Base-by-base conservation (phyloP, 2,329 filamentous ascomycete genomes). In the Colletotrichum brevisporum region DNA sequence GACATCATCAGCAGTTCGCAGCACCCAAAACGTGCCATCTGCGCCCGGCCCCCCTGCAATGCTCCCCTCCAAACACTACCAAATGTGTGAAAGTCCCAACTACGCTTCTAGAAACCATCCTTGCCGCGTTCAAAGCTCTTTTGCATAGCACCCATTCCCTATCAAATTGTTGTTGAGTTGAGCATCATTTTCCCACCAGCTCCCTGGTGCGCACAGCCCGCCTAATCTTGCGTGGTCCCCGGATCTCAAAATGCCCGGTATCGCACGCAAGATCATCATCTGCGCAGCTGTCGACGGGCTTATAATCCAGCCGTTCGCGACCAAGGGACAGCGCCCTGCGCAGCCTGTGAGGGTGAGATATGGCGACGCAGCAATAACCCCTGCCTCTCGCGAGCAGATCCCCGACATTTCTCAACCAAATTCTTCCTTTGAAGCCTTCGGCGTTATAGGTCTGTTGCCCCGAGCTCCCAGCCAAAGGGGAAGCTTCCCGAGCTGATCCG, bases 251-350 rank as follows among this genome's bases (percentile, higher is more conserved):
- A 96, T 97, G 94, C 91, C 94, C 64, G 87, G 88, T 73, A 83
- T 97, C 70, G 90, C 92, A 68, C 92, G 93, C 78, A 97, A 96
- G 81, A 83, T 97, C 63, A 78, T 94, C 72, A 89, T 97, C 73
- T 91, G 91, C 80, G 94, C 94, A 63, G 90, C 94, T 27, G 89
- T 91, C 62, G 94, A 98, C 76, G 94, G 94, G 66, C 86, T 98
- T 60, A 84, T 97, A 72, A 86, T 98, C 52, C 93, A 96, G 75
- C 91, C 93, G 27, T 83, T 92, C 36, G 85, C 88, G 18, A 80
- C 84, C 63, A 90, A 89, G 76, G 87, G 90, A 76, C 86, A 88
- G 78, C 80, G 84, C 47, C 81, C 87, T 27, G 78, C 83, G 63
- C 84, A 86, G 68, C 85, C 90, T 24, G 84, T 94, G 61, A 90